Evolutionary conservation across 2,329 filamentous ascomycete genomes (phyloP).

Genomic region (Fusarium nodosum): DNA sequence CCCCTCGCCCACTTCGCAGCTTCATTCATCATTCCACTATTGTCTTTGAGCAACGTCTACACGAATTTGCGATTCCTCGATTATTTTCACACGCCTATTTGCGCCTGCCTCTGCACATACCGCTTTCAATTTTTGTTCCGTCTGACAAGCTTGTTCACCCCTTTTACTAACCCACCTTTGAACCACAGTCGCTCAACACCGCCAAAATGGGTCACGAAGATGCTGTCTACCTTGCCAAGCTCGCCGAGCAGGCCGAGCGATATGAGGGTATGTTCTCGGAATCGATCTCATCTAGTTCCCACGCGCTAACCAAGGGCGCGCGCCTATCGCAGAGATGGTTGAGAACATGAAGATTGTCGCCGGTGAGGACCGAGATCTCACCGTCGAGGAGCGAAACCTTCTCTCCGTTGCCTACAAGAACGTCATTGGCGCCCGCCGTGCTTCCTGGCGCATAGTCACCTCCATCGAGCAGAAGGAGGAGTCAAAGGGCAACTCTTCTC

Average conservation of each 20-base stretch:
- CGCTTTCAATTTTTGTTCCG: slow-evolving; percentile 33
- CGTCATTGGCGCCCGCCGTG: slow-evolving; percentile 97
- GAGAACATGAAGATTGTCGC: slow-evolving; percentile 99
- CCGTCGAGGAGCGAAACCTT: slow-evolving; percentile 98
- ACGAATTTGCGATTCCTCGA: slow-evolving; percentile 35
- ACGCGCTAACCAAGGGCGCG: slow-evolving; percentile 57
- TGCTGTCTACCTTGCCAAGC: slow-evolving; percentile 99
- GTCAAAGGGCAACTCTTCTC: slow-evolving; percentile 97
- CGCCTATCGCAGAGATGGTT: slow-evolving; percentile 89
- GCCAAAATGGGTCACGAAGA: slow-evolving; percentile 98
- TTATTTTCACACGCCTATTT: slow-evolving; percentile 31
- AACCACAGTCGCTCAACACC: slow-evolving; percentile 50
- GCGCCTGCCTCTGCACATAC: slow-evolving; percentile 37
- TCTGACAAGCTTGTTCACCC: slow-evolving; percentile 41
- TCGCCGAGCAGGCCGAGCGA: slow-evolving; percentile 99
- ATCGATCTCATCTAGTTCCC: slow-evolving; percentile 17
- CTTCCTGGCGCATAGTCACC: slow-evolving; percentile 99
- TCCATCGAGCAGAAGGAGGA: slow-evolving; percentile 99
- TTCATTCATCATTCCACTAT: slow-evolving; percentile 30
- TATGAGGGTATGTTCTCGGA: slow-evolving; percentile 83
- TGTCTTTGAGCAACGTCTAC: slow-evolving; percentile 14
- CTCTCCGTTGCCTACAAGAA: slow-evolving; percentile 99
- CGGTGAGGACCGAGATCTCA: slow-evolving; percentile 84
- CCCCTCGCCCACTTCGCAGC: slow-evolving; percentile 33
- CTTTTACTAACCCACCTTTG: slow-evolving; percentile 44